Evolutionary conservation across 306 rosid species (phyloP).

Genomic region (Fragaria nilgerrensis): DNA sequence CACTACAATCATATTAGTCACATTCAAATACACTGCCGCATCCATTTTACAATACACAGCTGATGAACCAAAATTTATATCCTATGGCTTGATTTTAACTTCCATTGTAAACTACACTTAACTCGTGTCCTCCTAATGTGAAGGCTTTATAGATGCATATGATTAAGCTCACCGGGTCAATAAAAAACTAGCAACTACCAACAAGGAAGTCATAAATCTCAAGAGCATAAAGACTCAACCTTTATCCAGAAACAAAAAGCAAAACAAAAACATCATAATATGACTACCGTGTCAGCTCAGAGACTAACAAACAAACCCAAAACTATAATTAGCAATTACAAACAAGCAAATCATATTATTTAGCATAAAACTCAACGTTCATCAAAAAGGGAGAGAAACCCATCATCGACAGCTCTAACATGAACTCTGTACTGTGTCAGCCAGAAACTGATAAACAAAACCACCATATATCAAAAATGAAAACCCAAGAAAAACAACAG

Average conservation of each 20-base stretch:
- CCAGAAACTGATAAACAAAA: not conserved
- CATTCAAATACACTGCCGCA: not conserved
- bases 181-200: not conserved
- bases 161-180: not conserved
- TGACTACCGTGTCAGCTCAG: no score
- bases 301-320: no score
- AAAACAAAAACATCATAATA: not conserved
- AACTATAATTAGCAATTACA: not conserved
- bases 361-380: not conserved
- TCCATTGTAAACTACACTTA: not conserved
- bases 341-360: not conserved
- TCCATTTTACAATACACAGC: not conserved
- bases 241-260: not conserved
- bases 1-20: not conserved
- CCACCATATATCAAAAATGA: not conserved
- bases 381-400: not conserved
- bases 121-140: not conserved
- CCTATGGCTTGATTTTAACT: not conserved
- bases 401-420: not conserved
- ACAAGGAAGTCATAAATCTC: not conserved
- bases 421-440: no score
- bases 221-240: not conserved
- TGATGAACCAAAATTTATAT: not conserved
- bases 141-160: not conserved
- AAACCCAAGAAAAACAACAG: not conserved